Conservation (phyloP, 306 rosid species). For the Vigna mungo region DNA sequence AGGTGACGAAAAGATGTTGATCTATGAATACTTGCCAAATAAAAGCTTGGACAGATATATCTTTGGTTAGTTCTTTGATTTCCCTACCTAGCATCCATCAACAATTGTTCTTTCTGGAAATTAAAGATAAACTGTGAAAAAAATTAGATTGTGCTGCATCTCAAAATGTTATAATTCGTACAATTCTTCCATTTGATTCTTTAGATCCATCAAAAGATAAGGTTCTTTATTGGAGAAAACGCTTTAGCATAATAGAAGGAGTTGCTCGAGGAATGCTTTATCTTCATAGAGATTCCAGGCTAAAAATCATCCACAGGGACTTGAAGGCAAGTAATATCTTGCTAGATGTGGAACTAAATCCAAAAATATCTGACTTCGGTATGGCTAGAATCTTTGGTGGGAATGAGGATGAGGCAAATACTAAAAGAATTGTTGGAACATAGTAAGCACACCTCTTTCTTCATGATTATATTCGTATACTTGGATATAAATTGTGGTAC, state of each 20-base stretch:
- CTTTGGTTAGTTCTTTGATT: slow-evolving; percentile 44
- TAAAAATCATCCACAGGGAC: slow-evolving; percentile 37
- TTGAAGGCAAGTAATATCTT: slow-evolving; percentile 45
- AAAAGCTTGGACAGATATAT: slow-evolving; percentile 43
- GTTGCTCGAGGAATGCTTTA: slow-evolving; percentile 39
- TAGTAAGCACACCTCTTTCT: slow-evolving; percentile 18
- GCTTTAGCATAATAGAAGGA: slow-evolving; percentile 39
- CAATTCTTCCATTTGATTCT: background rate
- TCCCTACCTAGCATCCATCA: too few species aligned
- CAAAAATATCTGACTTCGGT: slow-evolving; percentile 45
- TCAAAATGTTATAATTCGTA: background rate
- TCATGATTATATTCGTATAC: background rate
- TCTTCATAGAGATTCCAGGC: slow-evolving; percentile 40
- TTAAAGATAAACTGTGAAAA: background rate
- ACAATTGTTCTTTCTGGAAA: background rate
- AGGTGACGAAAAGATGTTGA: slow-evolving; percentile 49
- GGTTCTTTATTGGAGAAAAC: slow-evolving; percentile 38
- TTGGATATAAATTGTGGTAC: background rate
- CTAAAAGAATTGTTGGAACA: slow-evolving; percentile 37
- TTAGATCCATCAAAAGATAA: slow-evolving; percentile 3
- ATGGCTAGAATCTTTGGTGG: slow-evolving; percentile 38
- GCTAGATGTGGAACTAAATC: slow-evolving; percentile 32
- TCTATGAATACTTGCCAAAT: slow-evolving; percentile 56
- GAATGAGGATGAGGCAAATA: slow-evolving; percentile 32
- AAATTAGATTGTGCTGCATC: background rate